Percentiles rank a stretch among this genome's conserved stretches.
Conservation (phyloP, 2,329 filamentous ascomycete genomes). For the Rutstroemia sp. region DNA sequence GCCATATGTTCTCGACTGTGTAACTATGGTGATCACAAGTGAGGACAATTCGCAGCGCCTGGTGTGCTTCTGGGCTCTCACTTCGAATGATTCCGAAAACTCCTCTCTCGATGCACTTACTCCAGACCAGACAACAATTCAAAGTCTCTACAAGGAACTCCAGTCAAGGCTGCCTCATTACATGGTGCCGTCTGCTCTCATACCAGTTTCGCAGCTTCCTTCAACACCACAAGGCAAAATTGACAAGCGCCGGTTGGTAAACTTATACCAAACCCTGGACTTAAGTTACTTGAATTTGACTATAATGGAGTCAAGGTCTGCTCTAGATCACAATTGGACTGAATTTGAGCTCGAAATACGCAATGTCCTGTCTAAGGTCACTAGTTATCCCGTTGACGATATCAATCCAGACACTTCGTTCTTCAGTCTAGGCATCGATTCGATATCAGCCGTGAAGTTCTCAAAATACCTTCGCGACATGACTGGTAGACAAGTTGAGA, state of each 20-base stretch:
- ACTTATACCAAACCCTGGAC: slow-evolving; percentile 40
- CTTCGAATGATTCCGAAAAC: neutral
- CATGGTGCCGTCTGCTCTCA: slow-evolving; percentile 69
- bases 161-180: slow-evolving; percentile 56
- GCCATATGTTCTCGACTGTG: slow-evolving; percentile 49
- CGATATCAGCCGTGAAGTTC: slow-evolving; percentile 69
- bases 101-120: slow-evolving; percentile 28
- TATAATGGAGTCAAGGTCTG: slow-evolving; percentile 12
- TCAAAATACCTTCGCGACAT: slow-evolving; percentile 46
- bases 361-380: slow-evolving; percentile 29
- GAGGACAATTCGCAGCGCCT: slow-evolving; percentile 43
- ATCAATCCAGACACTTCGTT: slow-evolving; percentile 65
- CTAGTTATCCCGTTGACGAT: slow-evolving; percentile 32
- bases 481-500: slow-evolving; percentile 44
- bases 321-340: slow-evolving; percentile 37
- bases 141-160: slow-evolving; percentile 47
- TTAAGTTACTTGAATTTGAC: slow-evolving; percentile 36
- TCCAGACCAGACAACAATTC: slow-evolving; percentile 31
- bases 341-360: slow-evolving; percentile 48
- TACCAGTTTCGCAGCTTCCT: slow-evolving; percentile 64
- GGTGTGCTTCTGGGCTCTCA: slow-evolving; percentile 61
- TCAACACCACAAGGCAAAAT: slow-evolving; percentile 69
- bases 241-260: slow-evolving; percentile 49
- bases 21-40: slow-evolving; percentile 49
- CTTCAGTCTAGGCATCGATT: slow-evolving; percentile 73